Conservation (phyloP, 495 filamentous ascomycete species). For the Chaetomium cochliodes region DNA sequence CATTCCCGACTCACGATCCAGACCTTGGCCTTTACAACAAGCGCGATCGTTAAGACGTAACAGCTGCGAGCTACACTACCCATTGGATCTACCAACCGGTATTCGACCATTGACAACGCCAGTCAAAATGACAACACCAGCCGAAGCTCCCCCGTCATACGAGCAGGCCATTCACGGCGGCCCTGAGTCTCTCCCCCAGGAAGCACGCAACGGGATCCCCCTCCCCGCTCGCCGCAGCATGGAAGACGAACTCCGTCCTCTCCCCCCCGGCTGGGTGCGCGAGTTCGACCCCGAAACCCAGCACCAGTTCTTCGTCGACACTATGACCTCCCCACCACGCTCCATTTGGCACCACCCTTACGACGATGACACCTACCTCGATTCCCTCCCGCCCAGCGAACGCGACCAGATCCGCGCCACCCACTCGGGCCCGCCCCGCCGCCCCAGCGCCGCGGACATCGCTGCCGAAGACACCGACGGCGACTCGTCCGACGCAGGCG, state of each 20-base stretch:
- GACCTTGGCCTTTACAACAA: too few species aligned
- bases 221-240: conserved; percentile 32
- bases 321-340: conserved; percentile 25
- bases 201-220: conserved; percentile 31
- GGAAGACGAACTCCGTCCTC: conserved; percentile 37
- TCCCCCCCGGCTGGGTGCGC: conserved; percentile 34
- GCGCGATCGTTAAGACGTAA: too few species aligned
- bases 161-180: conserved; percentile 23
- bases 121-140: conserved; percentile 15
- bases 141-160: conserved; percentile 25
- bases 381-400: conserved; percentile 17
- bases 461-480: conserved; percentile 25
- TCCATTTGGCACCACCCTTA: conserved; percentile 39
- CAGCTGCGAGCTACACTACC: too few species aligned
- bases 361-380: conserved; percentile 32
- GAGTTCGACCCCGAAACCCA: conserved; percentile 31
- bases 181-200: conserved; percentile 8
- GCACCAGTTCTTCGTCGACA: conserved; percentile 41
- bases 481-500: conserved; percentile 8
- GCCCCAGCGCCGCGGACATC: conserved; percentile 14
- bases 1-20: not conserved
- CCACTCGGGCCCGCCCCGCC: not conserved
- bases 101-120: too few species aligned
- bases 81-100: too few species aligned
- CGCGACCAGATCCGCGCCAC: conserved; percentile 12